Conservation (phyloP, 768 basidiomycete species). For the Termitomyces sp. region DNA sequence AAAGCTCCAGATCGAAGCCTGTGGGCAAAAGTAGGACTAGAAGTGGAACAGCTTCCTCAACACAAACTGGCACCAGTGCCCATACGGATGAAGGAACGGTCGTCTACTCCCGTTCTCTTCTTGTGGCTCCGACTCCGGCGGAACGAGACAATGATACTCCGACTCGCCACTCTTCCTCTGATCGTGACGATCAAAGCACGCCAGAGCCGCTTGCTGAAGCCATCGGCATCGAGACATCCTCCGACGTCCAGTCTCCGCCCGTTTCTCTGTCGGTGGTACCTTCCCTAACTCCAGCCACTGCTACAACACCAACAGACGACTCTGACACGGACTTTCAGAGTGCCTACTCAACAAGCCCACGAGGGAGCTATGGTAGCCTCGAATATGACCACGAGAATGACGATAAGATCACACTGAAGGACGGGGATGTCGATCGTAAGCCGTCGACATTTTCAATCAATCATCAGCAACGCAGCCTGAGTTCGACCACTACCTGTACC, state of each 20-base stretch:
- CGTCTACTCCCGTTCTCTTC: conserved; percentile 21
- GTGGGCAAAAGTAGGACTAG: conserved; percentile 42
- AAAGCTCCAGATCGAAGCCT: conserved; percentile 26
- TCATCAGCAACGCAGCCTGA: conserved; percentile 54
- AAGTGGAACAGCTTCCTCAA: conserved; percentile 65
- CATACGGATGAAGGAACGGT: conserved; percentile 25
- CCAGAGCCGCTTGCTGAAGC: conserved; percentile 29
- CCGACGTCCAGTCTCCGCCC: conserved; percentile 3
- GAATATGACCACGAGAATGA: conserved; percentile 27
- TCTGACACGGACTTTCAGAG: conserved; percentile 88
- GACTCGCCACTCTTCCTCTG: conserved; percentile 37
- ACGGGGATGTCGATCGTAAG: conserved; percentile 26
- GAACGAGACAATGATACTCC: conserved; percentile 38
- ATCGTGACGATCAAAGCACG: conserved; percentile 30
- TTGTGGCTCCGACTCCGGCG: conserved; percentile 24
- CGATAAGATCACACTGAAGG: conserved; percentile 15
- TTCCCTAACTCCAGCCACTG: conserved; percentile 12
- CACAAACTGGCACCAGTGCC: conserved; percentile 40
- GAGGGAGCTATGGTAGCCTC: conserved; percentile 58
- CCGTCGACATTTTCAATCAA: conserved; percentile 28
- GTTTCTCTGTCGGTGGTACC: conserved; percentile 20
- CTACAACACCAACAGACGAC: conserved; percentile 49
- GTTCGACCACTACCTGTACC: conserved; percentile 42
- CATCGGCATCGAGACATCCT: conserved; percentile 17
- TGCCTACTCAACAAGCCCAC: conserved; percentile 75